Base-by-base conservation (phyloP, 1,139 yeast genomes). In the Lodderomyces oxycetoniae region DNA sequence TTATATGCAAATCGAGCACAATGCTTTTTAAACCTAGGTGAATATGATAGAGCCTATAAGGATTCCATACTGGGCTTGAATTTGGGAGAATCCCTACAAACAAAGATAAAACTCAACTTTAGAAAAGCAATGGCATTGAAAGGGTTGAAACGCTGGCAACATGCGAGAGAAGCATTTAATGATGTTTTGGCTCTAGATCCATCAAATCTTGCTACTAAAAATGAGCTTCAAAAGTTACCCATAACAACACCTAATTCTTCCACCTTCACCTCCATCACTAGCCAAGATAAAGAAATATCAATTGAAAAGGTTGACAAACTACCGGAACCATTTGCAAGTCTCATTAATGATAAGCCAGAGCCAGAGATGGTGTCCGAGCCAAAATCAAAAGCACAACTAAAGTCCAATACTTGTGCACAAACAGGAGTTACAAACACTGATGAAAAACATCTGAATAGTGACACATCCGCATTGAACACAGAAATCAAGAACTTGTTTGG, bases 1-100 rank as follows among this genome's bases (percentile, higher is more conserved):
- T 63, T 86, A 4, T 82, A 74, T 53, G 79, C 95, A 10, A 89
- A 89, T 55, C 63, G 89, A 35, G 93, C 96, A 3, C 80, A 85
- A 53, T 74, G 88, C 19, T 71, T 77, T 45, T 55, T 84, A 35
- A 77, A 80, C 45, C 58, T 81, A 4, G 56, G 66, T 5, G 69
- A 71, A 30, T 76, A 70, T 62, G 58, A 62, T 3, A 68, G 74
- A 27, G 94, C 91, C 1, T 51, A 79, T 9, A 57, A 59, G 12
- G 87, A 82, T 49, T 75, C 89, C 43, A 65, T 73, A 15, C 49
- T 52, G 5, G 91, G 94, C 0, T 55, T 87, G 22, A 50, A 48
- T 9, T 46, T 67, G 2, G 63, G 58, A 19, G 55, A 65, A 6
- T 10, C 7, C n/a, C n/a, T n/a, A n/a, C 26, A 24, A n/a, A 1